phyloP scores from a whole-genome alignment of 108 stramenopile genomes.

The Cyclotella atomus region DNA sequence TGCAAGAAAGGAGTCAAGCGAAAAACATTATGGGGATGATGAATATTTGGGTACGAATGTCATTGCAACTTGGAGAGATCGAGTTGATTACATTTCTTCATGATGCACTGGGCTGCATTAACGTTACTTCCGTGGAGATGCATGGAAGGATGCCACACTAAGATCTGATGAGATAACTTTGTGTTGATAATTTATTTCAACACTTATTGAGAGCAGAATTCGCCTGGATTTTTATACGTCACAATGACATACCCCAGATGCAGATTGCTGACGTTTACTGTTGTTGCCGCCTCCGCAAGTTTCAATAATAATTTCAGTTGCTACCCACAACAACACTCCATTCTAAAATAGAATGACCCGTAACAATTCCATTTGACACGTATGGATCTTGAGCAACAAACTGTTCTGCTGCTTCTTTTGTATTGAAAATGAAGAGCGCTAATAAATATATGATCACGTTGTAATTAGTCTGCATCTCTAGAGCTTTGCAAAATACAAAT shows the following conservation, averaged over 20 bases:
- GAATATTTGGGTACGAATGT: neutral
- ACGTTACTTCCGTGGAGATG: too few species aligned
- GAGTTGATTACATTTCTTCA: neutral
- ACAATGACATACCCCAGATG: too few species aligned
- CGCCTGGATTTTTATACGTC: too few species aligned
- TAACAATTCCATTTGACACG: conserved; percentile 77
- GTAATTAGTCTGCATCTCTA: too few species aligned
- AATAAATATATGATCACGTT: neutral
- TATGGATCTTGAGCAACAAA: conserved; percentile 83
- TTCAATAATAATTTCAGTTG: conserved; percentile 35
- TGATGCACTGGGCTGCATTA: too few species aligned
- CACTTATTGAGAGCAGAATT: too few species aligned
- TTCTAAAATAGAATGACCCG: conserved; percentile 71
- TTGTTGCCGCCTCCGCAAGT: too few species aligned
- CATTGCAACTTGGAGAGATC: neutral
- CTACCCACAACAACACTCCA: conserved; percentile 81
- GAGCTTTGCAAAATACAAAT: neutral
- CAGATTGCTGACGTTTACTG: too few species aligned
- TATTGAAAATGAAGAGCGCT: conserved; percentile 80
- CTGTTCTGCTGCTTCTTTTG: conserved; percentile 64
- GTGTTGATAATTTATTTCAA: too few species aligned
- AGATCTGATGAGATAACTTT: too few species aligned
- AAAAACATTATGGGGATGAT: neutral
- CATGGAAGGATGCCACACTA: too few species aligned
- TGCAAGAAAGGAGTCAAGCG: neutral